Base-by-base conservation (phyloP, 345 rosid species). In the Erucastrum elatum region DNA sequence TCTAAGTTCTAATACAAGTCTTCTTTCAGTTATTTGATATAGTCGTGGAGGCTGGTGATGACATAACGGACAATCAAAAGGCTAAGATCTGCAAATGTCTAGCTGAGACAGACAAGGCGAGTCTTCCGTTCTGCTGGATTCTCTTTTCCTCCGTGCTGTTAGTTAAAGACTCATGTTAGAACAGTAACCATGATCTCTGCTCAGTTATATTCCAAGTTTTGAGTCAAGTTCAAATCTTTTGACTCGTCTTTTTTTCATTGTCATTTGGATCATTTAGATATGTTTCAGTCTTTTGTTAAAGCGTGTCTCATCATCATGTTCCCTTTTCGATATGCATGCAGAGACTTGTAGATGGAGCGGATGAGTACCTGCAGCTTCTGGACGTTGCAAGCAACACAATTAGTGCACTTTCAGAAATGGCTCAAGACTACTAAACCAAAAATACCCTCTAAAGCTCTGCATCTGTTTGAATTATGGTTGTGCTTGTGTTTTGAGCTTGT, bases 291-390 rank as follows among this genome's bases (percentile, higher is more conserved):
- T 6, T 6, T 58, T 29, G 51, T 15, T 58, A 68, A 17, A 72
- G 49, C 26, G 37, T 27, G 17, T 27, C 27, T 77, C 29, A 56
- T 29, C 30, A 3, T 7, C 16, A 15, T 56, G 0, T 72, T 66
- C 44, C 68, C 33, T 15, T 64, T 79, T 39, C 9, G 15, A 66
- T 67, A 66, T 66, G 51, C 7, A 77, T 85, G 84, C 96, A 93
- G 99, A 72, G 88, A 81, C 96, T 95, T 31, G 85, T 95, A 68
- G 99, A 91, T 63, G 98, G 96, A 4, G 99, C 97, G 13, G 97
- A 93, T 61, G 99, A 93, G 88, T 91, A 95, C 86, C 75, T 95
- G 88, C 98, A 91, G 89, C 89, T 95, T 72, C 87, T 95, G 77
- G 91, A 91, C 73, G 92, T 87, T 75, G 81, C 90, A 72, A 90